A percentile compares a stretch with the other conserved stretches of the same genome.
Evolutionary conservation across 768 basidiomycete species (phyloP).

Genomic region (Auricularia auricula-judae): DNA sequence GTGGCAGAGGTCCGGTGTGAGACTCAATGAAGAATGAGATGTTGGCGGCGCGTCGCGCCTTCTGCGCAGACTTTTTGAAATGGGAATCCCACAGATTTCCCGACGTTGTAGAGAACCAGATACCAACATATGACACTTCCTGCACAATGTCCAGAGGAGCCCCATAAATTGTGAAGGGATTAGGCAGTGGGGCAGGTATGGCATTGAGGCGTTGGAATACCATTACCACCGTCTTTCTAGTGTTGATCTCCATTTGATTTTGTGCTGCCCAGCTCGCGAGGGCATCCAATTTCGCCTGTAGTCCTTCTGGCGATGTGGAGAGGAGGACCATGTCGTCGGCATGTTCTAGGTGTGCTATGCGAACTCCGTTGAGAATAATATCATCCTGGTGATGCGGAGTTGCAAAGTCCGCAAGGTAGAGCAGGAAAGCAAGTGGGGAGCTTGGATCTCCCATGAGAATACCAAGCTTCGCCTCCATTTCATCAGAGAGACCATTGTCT

Average conservation of each 20-base stretch:
- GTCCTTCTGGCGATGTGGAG: slow-evolving; percentile 6
- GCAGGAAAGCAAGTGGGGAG: slow-evolving; percentile 9
- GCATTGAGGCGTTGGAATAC: background rate
- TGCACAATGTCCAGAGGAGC: background rate
- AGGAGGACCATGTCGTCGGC: slow-evolving; percentile 1
- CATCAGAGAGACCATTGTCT: background rate
- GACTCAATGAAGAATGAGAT: background rate
- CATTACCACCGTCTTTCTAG: background rate
- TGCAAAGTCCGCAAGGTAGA: slow-evolving; percentile 8
- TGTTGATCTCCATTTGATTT: background rate
- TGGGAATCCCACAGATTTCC: background rate
- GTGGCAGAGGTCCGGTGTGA: background rate
- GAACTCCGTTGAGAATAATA: slow-evolving; percentile 3
- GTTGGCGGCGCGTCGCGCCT: background rate
- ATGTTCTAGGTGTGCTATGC: slow-evolving; percentile 6
- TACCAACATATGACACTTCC: background rate
- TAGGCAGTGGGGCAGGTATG: background rate
- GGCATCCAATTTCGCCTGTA: slow-evolving; percentile 9
- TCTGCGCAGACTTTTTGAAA: background rate
- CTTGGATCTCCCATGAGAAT: slow-evolving; percentile 13
- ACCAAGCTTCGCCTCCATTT: slow-evolving; percentile 6
- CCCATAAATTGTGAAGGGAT: background rate
- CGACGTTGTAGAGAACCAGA: background rate
- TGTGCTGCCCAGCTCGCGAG: no score
- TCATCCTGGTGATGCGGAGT: slow-evolving; percentile 7